Base-by-base conservation (phyloP, 148 eudicot genomes). In the Persicaria maculosa region DNA sequence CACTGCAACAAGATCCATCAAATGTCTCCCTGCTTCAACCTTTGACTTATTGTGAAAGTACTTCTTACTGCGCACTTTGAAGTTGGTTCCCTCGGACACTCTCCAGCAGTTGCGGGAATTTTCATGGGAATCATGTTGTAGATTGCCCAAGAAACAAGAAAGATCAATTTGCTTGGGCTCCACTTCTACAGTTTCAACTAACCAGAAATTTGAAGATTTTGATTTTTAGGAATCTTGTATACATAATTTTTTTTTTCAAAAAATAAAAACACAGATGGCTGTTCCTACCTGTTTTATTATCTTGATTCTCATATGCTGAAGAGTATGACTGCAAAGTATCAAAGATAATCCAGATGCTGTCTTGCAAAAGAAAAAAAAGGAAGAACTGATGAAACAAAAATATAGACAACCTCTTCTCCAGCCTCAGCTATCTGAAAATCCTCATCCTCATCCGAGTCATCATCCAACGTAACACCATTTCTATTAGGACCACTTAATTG, bases 1-100 rank as follows among this genome's bases (percentile, higher is more conserved):
- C 72, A 92, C 97, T 59, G 98, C 96, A 74, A 94, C 98, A 81
- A 94, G 97, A 82, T 91, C 96, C 97, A 94, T 84, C 46, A 90
- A 81, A 83, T 85, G 93, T 78, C 92, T 92, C 72, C 98, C 98
- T 44, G 93, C 96, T 79, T 89, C 80, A 78, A 92, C 88, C 87
- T 94, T 94, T 65, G 96, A 88, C 83, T 92, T 91, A 77, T 94
- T 92, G 76, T 79, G 82, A 77, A 84, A 84, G 76, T 80, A 94
- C 65, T 74, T 80, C 83, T 84, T 92, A 82, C 98, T 86, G 43
- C 98, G 98, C 83, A 93, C 94, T 88, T 87, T 91, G 62, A 93
- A 93, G 85, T 93, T 93, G 79, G 88, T 89, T 77, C 93, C 98
- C 83, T 89, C 91, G 71, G 98, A 86, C 77, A 93, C 75, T 79